phyloP scores from a whole-genome alignment of 75 land plant species.

The Gnetum montanum region DNA sequence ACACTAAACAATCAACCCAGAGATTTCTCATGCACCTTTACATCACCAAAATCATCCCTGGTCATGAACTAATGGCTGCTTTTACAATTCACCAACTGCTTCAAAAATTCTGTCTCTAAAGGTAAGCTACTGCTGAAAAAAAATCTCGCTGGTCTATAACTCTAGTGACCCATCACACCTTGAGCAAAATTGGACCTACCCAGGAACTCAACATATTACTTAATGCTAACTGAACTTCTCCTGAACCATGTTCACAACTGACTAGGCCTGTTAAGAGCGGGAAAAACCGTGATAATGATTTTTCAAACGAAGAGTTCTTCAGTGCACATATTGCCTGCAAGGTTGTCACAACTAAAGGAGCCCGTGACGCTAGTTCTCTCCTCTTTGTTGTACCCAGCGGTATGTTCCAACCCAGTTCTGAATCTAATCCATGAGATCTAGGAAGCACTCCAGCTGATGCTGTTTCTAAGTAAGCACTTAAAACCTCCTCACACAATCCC shows the following conservation, averaged over 20 bases:
- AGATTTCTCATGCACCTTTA: no score
- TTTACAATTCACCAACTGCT: no score
- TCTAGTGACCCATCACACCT: conserved; percentile 36
- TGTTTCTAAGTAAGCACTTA: conserved; percentile 57
- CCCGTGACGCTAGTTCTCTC: conserved; percentile 85
- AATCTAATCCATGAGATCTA: conserved; percentile 11
- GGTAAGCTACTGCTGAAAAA: no score
- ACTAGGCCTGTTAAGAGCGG: conserved; percentile 74
- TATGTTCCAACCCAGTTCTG: conserved; percentile 44
- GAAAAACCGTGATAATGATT: conserved; percentile 59
- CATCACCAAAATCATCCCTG: no score
- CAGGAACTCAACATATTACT: conserved; percentile 88
- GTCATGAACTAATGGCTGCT: no score
- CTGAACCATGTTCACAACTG: conserved; percentile 96
- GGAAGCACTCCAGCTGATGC: conserved; percentile 24
- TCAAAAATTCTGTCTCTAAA: no score
- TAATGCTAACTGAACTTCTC: conserved; percentile 83
- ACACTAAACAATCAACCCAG: no score
- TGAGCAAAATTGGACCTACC: conserved; percentile 86
- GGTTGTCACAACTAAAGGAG: conserved; percentile 83
- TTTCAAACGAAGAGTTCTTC: conserved; percentile 62
- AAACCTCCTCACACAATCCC: conserved; percentile 76
- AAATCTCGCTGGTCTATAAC: no score
- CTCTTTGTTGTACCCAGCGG: conserved; percentile 86
- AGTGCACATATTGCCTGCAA: conserved; percentile 73